These are phyloP conservation scores for Blastobotrys indianensis DNA, from an alignment of 1,139 yeast species.

Conservation along the genomic window DNA sequence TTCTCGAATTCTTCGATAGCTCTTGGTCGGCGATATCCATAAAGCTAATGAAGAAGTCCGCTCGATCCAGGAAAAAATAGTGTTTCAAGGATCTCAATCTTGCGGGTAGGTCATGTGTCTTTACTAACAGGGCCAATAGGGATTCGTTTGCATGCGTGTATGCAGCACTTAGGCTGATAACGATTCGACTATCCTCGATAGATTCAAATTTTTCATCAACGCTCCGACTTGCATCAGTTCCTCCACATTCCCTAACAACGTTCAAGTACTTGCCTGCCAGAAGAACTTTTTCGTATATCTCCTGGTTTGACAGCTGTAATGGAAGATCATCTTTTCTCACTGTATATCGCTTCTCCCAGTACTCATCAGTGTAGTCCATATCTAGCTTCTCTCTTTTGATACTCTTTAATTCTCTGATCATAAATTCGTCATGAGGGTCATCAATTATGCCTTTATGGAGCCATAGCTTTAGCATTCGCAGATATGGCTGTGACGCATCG, in stretches of 20 bases:
- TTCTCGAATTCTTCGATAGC: slow-evolving; percentile 36
- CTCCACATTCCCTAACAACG: slow-evolving; percentile 58
- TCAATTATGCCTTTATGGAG: slow-evolving; percentile 63
- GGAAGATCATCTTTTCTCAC: slow-evolving; percentile 72
- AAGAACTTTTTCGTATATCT: slow-evolving; percentile 58
- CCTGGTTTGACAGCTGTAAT: slow-evolving; percentile 52
- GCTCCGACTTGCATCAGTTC: slow-evolving; percentile 26
- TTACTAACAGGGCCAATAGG: slow-evolving; percentile 52
- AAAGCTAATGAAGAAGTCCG: slow-evolving; percentile 45
- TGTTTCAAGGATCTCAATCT: slow-evolving; percentile 40
- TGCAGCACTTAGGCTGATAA: slow-evolving; percentile 54
- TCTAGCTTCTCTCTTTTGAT: slow-evolving; percentile 37
- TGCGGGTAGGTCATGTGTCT: slow-evolving; percentile 51
- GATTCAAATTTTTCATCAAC: slow-evolving; percentile 33
- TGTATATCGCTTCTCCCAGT: slow-evolving; percentile 82
- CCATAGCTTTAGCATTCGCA: slow-evolving; percentile 72
- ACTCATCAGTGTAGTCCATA: slow-evolving; percentile 52
- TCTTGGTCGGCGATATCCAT: slow-evolving; percentile 39
- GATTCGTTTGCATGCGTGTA: slow-evolving; percentile 63
- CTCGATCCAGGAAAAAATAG: slow-evolving; percentile 53
- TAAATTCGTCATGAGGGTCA: slow-evolving; percentile 81
- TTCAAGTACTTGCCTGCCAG: slow-evolving; percentile 82
- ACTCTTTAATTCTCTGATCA: slow-evolving; percentile 45
- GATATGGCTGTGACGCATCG: slow-evolving; percentile 58
- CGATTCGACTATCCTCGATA: slow-evolving; percentile 53